Evolutionary conservation across 768 basidiomycete genomes (phyloP), one percentile per base, ranked within the genome.

Genomic region (Phylloporus sp.): DNA sequence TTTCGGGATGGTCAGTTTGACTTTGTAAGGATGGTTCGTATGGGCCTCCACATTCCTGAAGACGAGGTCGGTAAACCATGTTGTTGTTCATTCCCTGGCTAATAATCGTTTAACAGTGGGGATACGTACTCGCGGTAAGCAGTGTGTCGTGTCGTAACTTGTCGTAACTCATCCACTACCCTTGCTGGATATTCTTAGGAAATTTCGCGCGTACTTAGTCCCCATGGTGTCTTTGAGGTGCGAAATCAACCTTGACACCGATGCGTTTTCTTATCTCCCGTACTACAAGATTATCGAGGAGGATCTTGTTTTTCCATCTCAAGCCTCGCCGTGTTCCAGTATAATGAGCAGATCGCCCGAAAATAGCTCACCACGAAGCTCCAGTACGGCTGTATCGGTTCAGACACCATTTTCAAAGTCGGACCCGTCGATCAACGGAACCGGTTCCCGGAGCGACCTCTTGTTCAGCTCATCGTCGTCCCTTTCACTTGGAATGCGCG

Each of bases 1-100:
- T 88, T 87, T 57, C 71, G 72, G 4, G 60, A 76, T 0, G 67
- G 74, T 28, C 67, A 76, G 51, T 89, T 89, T 57, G 80, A 88
- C 64, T 81, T 82, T 51, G 81, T 88, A 9, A 76, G 84, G 44
- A 78, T 87, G 59, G 76, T 75, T 29, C 75, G 78, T 34, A 76
- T 87, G 47, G 85, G 84, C 4, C 74, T 88, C 6, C 84, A 79
- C 20, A 78, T 88, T 31, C 86, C 87, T 11, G 86, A 88, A 67
- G 80, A 86, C 59, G 82, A 86, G 77, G 84, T 78, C 48, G 49
- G 73, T 45, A n/a, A 42, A 27, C 43, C 49, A 43, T 11, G 20
- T 26, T 39, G 32, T 28, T 32, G 34, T 36, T 40, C 22, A 24
- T 27, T 55, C 18, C 29, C 49, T 57, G 45, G 23, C 45, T 68